phyloP scores from a whole-genome alignment of 1,284 basidiomycete genomes.

The Malassezia sympodialis region DNA sequence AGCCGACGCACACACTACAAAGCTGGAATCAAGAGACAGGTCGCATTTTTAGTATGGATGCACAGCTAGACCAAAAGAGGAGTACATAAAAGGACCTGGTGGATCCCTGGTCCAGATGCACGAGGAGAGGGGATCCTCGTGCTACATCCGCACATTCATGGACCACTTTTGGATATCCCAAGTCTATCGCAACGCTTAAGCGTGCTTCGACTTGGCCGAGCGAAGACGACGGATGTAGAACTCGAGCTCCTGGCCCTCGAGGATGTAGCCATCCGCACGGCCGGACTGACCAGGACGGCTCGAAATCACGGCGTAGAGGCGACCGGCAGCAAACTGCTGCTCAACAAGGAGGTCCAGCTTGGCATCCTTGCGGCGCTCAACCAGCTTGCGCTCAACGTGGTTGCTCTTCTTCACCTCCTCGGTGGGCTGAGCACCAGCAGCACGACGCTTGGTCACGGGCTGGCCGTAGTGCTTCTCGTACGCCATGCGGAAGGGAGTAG shows the following conservation, averaged over 20 bases:
- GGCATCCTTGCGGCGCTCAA: conserved; percentile 34
- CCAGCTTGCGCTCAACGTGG: conserved; percentile 36
- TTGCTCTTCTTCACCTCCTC: conserved; percentile 40
- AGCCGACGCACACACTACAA: background rate
- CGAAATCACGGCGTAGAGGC: conserved; percentile 45
- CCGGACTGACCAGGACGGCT: conserved; percentile 45
- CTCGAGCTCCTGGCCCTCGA: conserved; percentile 47
- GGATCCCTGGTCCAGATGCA: background rate
- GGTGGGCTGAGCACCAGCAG: conserved; percentile 27
- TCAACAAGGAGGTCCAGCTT: conserved; percentile 46
- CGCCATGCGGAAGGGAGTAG: conserved; percentile 47
- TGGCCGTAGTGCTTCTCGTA: conserved; percentile 49
- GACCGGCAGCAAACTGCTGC: conserved; percentile 47
- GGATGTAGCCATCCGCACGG: conserved; percentile 46
- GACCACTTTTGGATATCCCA: conserved; percentile 18
- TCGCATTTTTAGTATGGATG: conserved; percentile 16
- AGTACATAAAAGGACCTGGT: conserved; percentile 7
- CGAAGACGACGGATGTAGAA: conserved; percentile 45
- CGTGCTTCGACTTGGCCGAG: conserved; percentile 35
- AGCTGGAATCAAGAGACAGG: background rate
- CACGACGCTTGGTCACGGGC: conserved; percentile 46
- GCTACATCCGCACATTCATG: conserved; percentile 8
- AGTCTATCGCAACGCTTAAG: conserved; percentile 15
- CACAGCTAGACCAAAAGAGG: conserved; percentile 10
- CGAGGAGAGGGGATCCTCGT: background rate